Percentiles rank a stretch among this genome's conserved stretches.
These are phyloP conservation scores for Aspergillus hortae DNA, from an alignment of 2,329 filamentous ascomycete genomes.

Conservation along the genomic window DNA sequence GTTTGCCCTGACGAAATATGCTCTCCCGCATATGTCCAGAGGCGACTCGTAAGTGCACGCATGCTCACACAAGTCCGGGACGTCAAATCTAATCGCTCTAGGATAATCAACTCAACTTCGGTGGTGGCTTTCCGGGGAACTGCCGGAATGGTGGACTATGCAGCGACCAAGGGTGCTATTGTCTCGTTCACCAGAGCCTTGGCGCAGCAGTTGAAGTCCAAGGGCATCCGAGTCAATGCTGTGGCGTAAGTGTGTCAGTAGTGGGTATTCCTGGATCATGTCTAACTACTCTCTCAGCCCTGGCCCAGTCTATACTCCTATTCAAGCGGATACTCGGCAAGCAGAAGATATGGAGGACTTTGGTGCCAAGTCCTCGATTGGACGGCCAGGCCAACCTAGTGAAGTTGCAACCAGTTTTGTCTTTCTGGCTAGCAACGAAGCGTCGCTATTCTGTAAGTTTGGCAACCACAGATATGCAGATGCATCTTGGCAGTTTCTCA, in stretches of 20 bases:
- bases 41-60: constrained; percentile 41
- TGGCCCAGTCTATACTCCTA: constrained; percentile 33
- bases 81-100: constrained; percentile 13
- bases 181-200: constrained; percentile 54
- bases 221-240: constrained; percentile 55
- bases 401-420: constrained; percentile 40
- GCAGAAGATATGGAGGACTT: constrained; percentile 34
- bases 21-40: constrained; percentile 53
- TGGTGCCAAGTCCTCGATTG: constrained; percentile 25
- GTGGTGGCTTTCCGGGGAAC: constrained; percentile 55
- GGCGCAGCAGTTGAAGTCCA: constrained; percentile 51
- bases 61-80: background rate
- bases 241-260: constrained; percentile 32
- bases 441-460: constrained; percentile 33
- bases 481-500: background rate
- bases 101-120: constrained; percentile 57
- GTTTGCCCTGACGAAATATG: constrained; percentile 58
- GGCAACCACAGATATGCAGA: background rate
- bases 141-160: constrained; percentile 51
- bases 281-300: constrained; percentile 17
- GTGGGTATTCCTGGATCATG: background rate
- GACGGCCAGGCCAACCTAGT: constrained; percentile 36
- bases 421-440: constrained; percentile 34
- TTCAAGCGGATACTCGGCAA: constrained; percentile 33
- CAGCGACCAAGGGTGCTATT: constrained; percentile 58